Conservation (phyloP, 495 filamentous ascomycete species). For the Ramalina intermedia region DNA sequence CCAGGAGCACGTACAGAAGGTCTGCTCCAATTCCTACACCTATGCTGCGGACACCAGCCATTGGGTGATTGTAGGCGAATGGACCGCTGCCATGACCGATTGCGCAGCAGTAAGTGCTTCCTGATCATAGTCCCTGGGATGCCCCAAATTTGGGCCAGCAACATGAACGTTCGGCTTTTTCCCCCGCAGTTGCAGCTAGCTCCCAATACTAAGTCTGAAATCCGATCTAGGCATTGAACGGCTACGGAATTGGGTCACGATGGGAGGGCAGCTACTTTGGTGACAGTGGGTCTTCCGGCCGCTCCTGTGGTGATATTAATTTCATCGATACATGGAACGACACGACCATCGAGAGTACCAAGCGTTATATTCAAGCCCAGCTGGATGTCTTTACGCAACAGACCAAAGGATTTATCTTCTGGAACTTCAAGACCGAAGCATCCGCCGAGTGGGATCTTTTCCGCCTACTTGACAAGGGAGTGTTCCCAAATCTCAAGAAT, state of each 20-base stretch:
- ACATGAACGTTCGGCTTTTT: too few species aligned
- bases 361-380: slow-evolving; percentile 32
- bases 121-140: too few species aligned
- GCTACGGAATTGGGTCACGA: slow-evolving; percentile 49
- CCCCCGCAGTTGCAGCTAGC: too few species aligned
- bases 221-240: slow-evolving; percentile 41
- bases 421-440: slow-evolving; percentile 37
- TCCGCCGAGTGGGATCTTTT: slow-evolving; percentile 35
- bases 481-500: slow-evolving; percentile 26
- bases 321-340: slow-evolving; percentile 23
- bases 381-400: slow-evolving; percentile 26
- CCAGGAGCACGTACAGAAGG: slow-evolving; percentile 25
- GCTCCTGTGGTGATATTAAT: slow-evolving; percentile 26
- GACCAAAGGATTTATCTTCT: slow-evolving; percentile 34
- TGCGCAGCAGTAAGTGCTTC: slow-evolving; percentile 36
- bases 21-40: slow-evolving; percentile 25
- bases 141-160: too few species aligned
- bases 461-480: slow-evolving; percentile 24
- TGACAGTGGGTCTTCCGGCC: slow-evolving; percentile 15
- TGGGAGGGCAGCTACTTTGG: slow-evolving; percentile 50
- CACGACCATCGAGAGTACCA: slow-evolving; percentile 20
- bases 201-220: too few species aligned
- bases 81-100: slow-evolving; percentile 56
- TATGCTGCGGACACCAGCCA: slow-evolving; percentile 27
- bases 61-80: slow-evolving; percentile 36